Evolutionary conservation across 768 basidiomycete genomes (phyloP), one percentile per base, ranked within the genome.

Genomic region (Amanita phalloides): DNA sequence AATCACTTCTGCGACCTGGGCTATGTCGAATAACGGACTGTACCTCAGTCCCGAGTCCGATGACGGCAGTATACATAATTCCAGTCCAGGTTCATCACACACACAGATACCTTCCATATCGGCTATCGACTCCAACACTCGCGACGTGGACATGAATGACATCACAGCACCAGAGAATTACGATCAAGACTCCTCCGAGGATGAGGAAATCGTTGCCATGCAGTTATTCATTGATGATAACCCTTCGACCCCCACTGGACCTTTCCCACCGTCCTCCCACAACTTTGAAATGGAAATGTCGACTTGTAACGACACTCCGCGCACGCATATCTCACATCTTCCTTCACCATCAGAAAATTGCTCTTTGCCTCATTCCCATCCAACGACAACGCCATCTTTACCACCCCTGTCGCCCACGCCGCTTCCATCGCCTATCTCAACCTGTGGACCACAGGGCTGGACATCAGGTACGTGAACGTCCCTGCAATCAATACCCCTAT

Each of bases 161-260:
- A 6, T 7, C 3, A 26, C 33, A 14, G 20, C 5, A n/a, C 25
- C 42, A 44, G 42, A 9, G 26, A 13, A 10, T 39, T 39, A 41
- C 10, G 38, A 41, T 21, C 38, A 25, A 42, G 21, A 42, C 41
- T 42, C 5, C 43, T 44, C 23, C 21, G 47, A 48, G 11, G 47
- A 48, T 4, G 47, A 48, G 37, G 47, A 48, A 21, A 48, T 48
- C 35, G 47, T 48, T 25, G 35, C 25, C 25, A 48, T 48, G 47
- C 47, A 48, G 23, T 21, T 44, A 25, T n/a, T 48, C 36, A 7
- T 38, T 26, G 8, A 38, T 14, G 21, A 10, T 38, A 7, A 2
- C 9, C 14, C 47, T 26, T 48, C 20, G 8, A 25, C 47, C 21
- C 33, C 47, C 20, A 10, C n/a, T 25, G 4, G 11, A 13, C 35